Conservation (phyloP, 2,329 filamentous ascomycete species). For the Pestalotiopsis fici region DNA sequence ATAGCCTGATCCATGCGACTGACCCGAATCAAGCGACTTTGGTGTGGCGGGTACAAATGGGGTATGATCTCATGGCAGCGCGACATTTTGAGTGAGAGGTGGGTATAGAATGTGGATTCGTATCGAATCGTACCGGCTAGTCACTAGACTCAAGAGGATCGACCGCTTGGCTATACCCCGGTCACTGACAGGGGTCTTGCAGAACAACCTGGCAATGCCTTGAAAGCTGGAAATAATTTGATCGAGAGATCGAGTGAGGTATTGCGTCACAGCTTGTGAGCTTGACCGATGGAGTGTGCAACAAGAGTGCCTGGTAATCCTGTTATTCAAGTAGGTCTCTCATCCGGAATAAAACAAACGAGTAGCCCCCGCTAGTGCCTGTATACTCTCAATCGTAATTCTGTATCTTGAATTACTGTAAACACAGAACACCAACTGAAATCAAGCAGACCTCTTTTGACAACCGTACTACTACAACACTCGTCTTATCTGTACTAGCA, state of each 20-base stretch:
- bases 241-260: background rate
- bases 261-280: conserved; percentile 7
- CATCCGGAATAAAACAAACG: conserved; percentile 4
- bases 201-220: background rate
- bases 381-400: background rate
- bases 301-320: background rate
- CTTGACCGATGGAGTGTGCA: background rate
- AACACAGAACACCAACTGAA: background rate
- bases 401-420: background rate
- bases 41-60: background rate
- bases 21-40: background rate
- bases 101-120: background rate
- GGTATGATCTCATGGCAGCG: conserved; percentile 7
- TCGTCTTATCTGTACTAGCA: background rate
- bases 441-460: background rate
- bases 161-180: background rate
- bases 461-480: background rate
- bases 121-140: background rate
- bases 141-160: background rate
- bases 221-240: background rate
- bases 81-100: background rate
- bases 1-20: background rate
- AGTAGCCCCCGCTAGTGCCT: background rate
- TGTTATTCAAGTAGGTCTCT: background rate
- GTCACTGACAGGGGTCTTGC: background rate